phyloP scores from a whole-genome alignment of 2,329 filamentous ascomycete species.

The Dothideomycetes sp. region DNA sequence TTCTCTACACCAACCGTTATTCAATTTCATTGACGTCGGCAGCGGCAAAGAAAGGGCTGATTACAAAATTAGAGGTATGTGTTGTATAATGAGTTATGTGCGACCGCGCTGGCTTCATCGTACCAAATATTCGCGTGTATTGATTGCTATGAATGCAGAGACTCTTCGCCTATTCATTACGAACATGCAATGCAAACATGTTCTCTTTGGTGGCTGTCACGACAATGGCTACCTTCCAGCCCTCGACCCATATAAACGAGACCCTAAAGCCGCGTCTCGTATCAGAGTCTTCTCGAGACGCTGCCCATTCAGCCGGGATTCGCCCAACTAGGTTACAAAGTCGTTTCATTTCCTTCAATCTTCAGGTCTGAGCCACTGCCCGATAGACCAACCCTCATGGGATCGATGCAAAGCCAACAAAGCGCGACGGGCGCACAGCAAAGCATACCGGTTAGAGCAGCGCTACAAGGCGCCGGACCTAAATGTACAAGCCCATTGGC shows the following conservation, averaged over 20 bases:
- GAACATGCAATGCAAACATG: slow-evolving; percentile 51
- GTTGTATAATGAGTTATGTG: too few species aligned
- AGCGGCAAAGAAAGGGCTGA: slow-evolving; percentile 49
- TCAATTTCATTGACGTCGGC: slow-evolving; percentile 52
- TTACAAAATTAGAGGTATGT: slow-evolving; percentile 45
- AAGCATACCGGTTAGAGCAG: not conserved
- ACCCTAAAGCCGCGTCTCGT: slow-evolving; percentile 23
- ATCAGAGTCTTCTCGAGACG: slow-evolving; percentile 36
- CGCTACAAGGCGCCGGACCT: too few species aligned
- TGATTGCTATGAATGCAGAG: slow-evolving; percentile 34
- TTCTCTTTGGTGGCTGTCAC: slow-evolving; percentile 53
- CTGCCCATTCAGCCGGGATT: slow-evolving; percentile 31
- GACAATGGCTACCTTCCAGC: slow-evolving; percentile 41
- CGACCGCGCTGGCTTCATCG: too few species aligned
- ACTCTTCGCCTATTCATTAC: slow-evolving; percentile 41
- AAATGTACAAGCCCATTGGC: too few species aligned
- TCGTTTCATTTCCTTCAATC: slow-evolving; percentile 27
- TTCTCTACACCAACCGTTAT: slow-evolving; percentile 42
- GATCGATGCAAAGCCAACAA: not conserved
- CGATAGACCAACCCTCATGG: slow-evolving; percentile 13
- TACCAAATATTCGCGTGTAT: too few species aligned
- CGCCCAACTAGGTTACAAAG: slow-evolving; percentile 28
- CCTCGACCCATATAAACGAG: slow-evolving; percentile 34
- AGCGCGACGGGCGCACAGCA: not conserved
- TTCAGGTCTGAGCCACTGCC: slow-evolving; percentile 32